Conservation (phyloP, 805 yeast species). For the Millerago galiae region DNA sequence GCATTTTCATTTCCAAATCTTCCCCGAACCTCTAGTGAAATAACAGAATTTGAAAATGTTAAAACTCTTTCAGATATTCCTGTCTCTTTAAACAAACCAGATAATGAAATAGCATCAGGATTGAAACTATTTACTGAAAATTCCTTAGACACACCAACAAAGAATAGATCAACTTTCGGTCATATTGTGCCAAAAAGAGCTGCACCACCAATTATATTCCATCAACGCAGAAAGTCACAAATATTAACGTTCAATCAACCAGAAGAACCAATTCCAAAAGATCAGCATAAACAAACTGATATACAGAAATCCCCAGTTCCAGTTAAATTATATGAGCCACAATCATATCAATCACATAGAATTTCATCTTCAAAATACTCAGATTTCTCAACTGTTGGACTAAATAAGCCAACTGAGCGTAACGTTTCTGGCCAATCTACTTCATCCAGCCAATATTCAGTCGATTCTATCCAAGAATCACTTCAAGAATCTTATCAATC, state of each 20-base stretch:
- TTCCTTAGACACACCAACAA: conserved; percentile 2
- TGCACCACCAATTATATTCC: not conserved
- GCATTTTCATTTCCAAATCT: conserved; percentile 20
- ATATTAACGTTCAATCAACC: not conserved
- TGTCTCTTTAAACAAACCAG: not conserved
- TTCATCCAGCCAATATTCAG: conserved; percentile 5
- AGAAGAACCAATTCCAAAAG: not conserved
- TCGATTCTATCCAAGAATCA: conserved; percentile 12
- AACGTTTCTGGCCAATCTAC: conserved; percentile 6
- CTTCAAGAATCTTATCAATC: conserved; percentile 1
- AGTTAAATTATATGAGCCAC: not conserved
- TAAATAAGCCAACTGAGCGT: not conserved
- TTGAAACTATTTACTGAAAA: conserved; percentile 3
- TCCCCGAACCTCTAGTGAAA: conserved; percentile 4
- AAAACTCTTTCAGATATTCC: not conserved
- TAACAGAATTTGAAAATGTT: not conserved
- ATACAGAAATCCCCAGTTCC: not conserved
- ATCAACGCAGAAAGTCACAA: not conserved
- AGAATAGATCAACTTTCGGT: not conserved
- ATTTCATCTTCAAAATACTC: conserved; percentile 3
- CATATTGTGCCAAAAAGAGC: not conserved
- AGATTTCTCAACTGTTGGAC: not conserved
- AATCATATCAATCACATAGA: not conserved
- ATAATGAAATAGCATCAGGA: conserved; percentile 2
- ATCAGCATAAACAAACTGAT: not conserved